Evolutionary conservation across 306 rosid genomes (phyloP).

Genomic region (Lotus japonicus): DNA sequence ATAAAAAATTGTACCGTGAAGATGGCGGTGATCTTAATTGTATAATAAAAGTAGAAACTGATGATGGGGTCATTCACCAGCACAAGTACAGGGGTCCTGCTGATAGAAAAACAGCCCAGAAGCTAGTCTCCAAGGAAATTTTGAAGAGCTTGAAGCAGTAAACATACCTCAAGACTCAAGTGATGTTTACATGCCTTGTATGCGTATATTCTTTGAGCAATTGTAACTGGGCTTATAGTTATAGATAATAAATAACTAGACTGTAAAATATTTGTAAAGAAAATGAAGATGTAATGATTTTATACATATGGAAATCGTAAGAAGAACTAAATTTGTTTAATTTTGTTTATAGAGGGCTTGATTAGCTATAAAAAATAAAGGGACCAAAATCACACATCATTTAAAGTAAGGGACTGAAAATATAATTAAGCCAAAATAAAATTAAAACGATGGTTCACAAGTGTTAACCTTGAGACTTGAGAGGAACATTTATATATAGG

Average conservation of each 20-base stretch:
- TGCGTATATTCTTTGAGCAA: not conserved
- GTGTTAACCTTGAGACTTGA: too few species aligned
- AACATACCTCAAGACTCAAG: not conserved
- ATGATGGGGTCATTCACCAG: constrained; percentile 25
- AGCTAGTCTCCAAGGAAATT: constrained; percentile 41
- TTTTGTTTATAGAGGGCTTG: too few species aligned
- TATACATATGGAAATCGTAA: too few species aligned
- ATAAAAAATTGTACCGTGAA: not conserved
- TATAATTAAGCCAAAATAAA: too few species aligned
- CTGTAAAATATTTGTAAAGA: too few species aligned
- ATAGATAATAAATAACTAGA: not conserved
- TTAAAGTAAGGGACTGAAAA: too few species aligned
- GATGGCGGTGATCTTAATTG: constrained; percentile 17
- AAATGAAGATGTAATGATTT: too few species aligned
- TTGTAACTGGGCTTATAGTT: not conserved
- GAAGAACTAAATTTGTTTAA: too few species aligned
- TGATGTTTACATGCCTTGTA: not conserved
- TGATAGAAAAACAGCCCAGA: constrained; percentile 32
- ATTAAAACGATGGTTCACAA: too few species aligned
- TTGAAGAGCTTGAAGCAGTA: constrained; percentile 44
- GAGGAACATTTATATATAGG: too few species aligned
- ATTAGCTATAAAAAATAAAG: too few species aligned
- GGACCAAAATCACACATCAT: too few species aligned
- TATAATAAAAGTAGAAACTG: constrained; percentile 39
- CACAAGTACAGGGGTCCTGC: constrained; percentile 6